phyloP scores from a whole-genome alignment of 2,329 filamentous ascomycete species.

The Cryphonectria carpinicola region DNA sequence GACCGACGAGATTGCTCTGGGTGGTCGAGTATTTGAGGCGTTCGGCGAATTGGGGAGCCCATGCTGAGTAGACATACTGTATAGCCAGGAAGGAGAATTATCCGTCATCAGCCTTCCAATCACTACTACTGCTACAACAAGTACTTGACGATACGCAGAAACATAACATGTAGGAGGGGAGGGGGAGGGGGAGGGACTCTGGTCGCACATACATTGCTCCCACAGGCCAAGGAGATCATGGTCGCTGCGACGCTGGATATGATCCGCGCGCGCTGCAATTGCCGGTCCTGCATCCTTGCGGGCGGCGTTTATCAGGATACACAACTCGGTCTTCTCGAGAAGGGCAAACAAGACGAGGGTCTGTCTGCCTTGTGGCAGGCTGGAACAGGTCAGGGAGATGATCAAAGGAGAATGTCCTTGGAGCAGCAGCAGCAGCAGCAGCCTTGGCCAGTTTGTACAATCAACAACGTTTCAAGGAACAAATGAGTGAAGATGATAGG shows the following conservation, averaged over 20 bases:
- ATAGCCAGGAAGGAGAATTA: constrained; percentile 6
- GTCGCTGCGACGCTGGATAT: constrained; percentile 86
- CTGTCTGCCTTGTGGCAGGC: background rate
- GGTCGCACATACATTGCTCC: constrained; percentile 74
- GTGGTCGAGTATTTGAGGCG: constrained; percentile 87
- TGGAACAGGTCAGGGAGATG: background rate
- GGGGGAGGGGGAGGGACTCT: background rate
- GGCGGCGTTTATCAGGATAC: constrained; percentile 7
- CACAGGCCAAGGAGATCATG: constrained; percentile 82
- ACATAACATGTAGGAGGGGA: too few relatives aligned
- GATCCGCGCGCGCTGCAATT: constrained; percentile 68
- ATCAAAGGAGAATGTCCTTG: background rate
- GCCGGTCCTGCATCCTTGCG: constrained; percentile 50
- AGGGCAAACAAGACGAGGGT: too few relatives aligned
- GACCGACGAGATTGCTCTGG: constrained; percentile 86
- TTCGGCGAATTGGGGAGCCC: constrained; percentile 94
- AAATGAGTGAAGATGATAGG: constrained; percentile 4
- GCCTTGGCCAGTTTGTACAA: constrained; percentile 16
- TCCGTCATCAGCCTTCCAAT: constrained; percentile 28
- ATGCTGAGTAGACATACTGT: constrained; percentile 97
- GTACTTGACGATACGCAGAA: background rate
- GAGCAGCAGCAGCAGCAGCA: constrained; percentile 2
- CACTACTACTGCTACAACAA: background rate
- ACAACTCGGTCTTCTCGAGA: too few relatives aligned
- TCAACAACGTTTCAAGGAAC: background rate